Conservation (phyloP, 73 alveolate genomes). For the Symbiodinium pilosum region DNA sequence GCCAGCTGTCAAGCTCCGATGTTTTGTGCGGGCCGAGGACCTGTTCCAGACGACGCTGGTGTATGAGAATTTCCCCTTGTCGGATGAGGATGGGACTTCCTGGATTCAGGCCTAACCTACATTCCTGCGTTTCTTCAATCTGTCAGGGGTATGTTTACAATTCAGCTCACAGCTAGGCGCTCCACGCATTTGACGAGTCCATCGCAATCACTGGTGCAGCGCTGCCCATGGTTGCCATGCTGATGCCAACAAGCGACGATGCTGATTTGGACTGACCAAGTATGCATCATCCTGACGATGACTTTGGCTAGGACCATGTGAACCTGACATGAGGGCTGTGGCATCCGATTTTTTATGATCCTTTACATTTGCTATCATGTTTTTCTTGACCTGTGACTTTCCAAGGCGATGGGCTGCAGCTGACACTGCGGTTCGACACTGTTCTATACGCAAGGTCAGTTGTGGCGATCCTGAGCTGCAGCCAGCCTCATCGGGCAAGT, state of each 20-base stretch:
- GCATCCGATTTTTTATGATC: neutral
- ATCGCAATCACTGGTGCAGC: conserved; percentile 52
- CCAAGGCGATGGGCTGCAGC: neutral
- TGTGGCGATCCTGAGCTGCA: neutral
- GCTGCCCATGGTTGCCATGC: conserved; percentile 52
- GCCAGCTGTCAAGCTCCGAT: neutral
- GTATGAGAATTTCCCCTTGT: conserved; percentile 51
- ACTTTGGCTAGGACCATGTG: no score
- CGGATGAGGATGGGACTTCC: neutral
- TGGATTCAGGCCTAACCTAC: neutral
- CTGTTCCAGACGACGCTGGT: conserved; percentile 85
- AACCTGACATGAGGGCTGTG: no score
- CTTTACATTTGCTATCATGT: no score
- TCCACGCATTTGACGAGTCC: neutral
- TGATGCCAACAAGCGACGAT: conserved; percentile 35
- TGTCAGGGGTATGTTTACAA: no score
- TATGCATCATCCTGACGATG: no score
- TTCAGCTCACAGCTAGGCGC: neutral
- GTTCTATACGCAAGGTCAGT: neutral
- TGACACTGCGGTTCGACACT: conserved; percentile 48
- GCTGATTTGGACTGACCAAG: no score
- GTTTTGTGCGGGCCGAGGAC: neutral
- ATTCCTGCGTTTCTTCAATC: no score
- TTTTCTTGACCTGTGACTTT: neutral
- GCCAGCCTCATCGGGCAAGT: neutral